phyloP scores from a whole-genome alignment of 345 rosid species.

The Balakata baccata region DNA sequence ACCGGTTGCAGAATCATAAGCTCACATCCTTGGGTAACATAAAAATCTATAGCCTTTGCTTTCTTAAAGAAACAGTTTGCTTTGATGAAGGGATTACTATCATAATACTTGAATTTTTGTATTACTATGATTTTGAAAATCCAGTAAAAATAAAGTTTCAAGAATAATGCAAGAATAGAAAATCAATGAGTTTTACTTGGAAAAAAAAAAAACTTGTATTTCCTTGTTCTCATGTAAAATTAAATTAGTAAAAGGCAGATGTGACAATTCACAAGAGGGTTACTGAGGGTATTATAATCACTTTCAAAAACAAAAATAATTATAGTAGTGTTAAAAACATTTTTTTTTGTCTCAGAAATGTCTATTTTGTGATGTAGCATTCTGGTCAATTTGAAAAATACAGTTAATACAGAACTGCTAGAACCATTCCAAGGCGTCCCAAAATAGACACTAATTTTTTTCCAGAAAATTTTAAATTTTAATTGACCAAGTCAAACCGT shows the following conservation, averaged over 20 bases:
- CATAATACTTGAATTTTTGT: background rate
- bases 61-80: background rate
- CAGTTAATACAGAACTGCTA: background rate
- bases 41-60: background rate
- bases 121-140: no score
- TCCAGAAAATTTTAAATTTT: background rate
- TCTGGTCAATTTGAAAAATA: background rate
- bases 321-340: background rate
- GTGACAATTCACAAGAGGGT: no score
- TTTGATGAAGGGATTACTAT: background rate
- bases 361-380: background rate
- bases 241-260: background rate
- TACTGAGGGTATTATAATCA: no score
- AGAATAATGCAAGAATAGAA: no score
- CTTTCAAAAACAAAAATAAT: no score
- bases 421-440: no score
- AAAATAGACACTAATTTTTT: no score
- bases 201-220: no score
- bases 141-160: no score
- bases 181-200: no score
- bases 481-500: background rate
- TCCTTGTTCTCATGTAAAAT: background rate
- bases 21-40: background rate
- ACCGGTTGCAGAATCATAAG: background rate
- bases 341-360: background rate